Evolutionary conservation across 352 stramenopile species (phyloP).

Genomic region (Blastocystis sp.): DNA sequence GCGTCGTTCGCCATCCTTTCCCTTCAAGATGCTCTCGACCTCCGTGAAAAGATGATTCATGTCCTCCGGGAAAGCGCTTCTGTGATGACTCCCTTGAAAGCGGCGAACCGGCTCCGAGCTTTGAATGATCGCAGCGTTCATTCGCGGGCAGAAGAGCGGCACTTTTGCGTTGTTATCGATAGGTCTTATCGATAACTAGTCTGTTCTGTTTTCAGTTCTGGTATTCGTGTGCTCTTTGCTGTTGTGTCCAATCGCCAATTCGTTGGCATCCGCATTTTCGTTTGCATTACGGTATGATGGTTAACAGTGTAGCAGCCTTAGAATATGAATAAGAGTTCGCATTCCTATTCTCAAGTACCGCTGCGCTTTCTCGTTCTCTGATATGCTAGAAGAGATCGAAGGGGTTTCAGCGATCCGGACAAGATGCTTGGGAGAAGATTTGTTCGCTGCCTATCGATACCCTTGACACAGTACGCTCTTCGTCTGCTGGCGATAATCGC

Average conservation of each 20-base stretch:
- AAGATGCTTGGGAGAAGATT: slow-evolving; percentile 60
- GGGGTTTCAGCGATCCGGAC: slow-evolving; percentile 29
- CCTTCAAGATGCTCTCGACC: too few relatives aligned
- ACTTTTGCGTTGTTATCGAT: too few relatives aligned
- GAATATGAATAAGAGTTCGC: not conserved
- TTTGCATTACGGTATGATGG: not conserved
- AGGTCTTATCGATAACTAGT: too few relatives aligned
- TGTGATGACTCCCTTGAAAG: too few relatives aligned
- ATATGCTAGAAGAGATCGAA: slow-evolving; percentile 27
- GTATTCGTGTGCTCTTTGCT: not conserved
- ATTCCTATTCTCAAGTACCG: not conserved
- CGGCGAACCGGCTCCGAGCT: too few relatives aligned
- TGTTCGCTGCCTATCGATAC: slow-evolving; percentile 22
- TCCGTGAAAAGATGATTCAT: too few relatives aligned
- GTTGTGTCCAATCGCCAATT: not conserved
- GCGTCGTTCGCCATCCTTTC: too few relatives aligned
- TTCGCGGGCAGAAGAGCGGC: too few relatives aligned
- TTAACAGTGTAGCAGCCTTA: not conserved
- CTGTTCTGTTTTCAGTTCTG: not conserved
- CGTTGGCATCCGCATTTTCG: too few relatives aligned
- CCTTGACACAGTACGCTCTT: slow-evolving; percentile 43
- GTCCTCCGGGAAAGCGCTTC: too few relatives aligned
- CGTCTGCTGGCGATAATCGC: not conserved
- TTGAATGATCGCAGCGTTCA: too few relatives aligned
- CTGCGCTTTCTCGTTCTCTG: not conserved